Percentiles rank a stretch among this genome's conserved stretches.
phyloP scores from a whole-genome alignment of 1,284 basidiomycete genomes.

The Apiotrichum gamsii region DNA sequence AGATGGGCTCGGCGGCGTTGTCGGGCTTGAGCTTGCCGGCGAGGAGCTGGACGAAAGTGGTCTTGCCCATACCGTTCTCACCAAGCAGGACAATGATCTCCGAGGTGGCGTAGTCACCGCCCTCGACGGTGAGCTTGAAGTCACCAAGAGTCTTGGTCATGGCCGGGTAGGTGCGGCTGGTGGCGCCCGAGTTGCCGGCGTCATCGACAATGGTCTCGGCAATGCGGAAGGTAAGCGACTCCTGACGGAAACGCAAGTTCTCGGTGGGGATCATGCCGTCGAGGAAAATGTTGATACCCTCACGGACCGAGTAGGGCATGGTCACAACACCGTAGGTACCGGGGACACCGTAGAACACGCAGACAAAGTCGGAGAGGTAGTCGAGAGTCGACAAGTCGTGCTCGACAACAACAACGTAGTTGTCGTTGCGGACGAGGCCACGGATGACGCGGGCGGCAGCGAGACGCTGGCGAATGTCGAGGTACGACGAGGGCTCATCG shows the following conservation, averaged over 20 bases:
- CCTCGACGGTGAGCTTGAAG: slow-evolving; percentile 87
- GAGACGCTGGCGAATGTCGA: slow-evolving; percentile 90
- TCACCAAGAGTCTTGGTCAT: slow-evolving; percentile 92
- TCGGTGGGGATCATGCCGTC: slow-evolving; percentile 98
- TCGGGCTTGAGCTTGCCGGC: slow-evolving; percentile 82
- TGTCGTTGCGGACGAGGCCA: slow-evolving; percentile 65
- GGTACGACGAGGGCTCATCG: slow-evolving; percentile 90
- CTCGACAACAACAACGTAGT: slow-evolving; percentile 93
- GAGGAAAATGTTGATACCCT: slow-evolving; percentile 98
- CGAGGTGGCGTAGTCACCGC: slow-evolving; percentile 84
- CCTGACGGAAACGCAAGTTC: slow-evolving; percentile 92
- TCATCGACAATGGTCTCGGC: slow-evolving; percentile 85
- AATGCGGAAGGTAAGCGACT: slow-evolving; percentile 92
- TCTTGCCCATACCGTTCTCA: slow-evolving; percentile 97
- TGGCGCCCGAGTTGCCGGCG: slow-evolving; percentile 69
- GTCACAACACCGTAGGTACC: slow-evolving; percentile 97
- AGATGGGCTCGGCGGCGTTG: slow-evolving; percentile 64
- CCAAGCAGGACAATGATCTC: slow-evolving; percentile 97
- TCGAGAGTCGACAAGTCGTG: slow-evolving; percentile 96
- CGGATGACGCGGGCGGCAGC: slow-evolving; percentile 95
- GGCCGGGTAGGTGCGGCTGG: slow-evolving; percentile 77
- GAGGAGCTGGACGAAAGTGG: slow-evolving; percentile 87
- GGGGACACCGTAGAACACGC: slow-evolving; percentile 92
- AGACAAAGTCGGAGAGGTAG: slow-evolving; percentile 94
- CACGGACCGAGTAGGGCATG: slow-evolving; percentile 91